Evolutionary conservation across 257 asterid genomes (phyloP).

Genomic region (Apocynum venetum): DNA sequence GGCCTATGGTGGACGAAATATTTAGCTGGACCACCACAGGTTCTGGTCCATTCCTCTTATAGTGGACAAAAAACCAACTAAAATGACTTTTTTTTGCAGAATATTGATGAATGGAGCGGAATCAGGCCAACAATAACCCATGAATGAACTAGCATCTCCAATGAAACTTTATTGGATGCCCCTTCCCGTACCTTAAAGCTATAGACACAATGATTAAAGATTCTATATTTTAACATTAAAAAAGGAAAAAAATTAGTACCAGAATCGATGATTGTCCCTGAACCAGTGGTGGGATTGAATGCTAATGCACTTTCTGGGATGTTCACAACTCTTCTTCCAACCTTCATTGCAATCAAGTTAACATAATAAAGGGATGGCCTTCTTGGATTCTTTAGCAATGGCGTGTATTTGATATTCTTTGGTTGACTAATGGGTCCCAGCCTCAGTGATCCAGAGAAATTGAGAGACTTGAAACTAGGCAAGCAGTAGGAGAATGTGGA

Average conservation of each 20-base stretch:
- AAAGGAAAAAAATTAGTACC: slow-evolving; percentile 25
- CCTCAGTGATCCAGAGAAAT: slow-evolving; percentile 55
- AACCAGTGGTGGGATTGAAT: slow-evolving; percentile 60
- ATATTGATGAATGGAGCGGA: neutral
- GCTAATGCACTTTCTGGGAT: slow-evolving; percentile 58
- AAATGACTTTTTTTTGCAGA: neutral
- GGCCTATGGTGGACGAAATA: too few relatives aligned
- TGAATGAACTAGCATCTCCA: neutral
- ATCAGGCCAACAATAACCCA: neutral
- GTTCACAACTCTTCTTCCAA: slow-evolving; percentile 42
- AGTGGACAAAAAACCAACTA: neutral
- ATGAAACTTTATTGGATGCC: neutral
- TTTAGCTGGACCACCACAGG: neutral
- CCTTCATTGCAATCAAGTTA: slow-evolving; percentile 51
- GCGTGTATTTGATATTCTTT: slow-evolving; percentile 52
- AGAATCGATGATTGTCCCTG: slow-evolving; percentile 77
- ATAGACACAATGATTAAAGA: neutral
- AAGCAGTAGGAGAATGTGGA: slow-evolving; percentile 83
- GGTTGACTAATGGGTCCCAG: slow-evolving; percentile 78
- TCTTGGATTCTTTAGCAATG: slow-evolving; percentile 55
- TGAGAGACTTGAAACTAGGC: slow-evolving; percentile 59
- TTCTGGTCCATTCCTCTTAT: neutral
- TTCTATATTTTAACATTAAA: neutral
- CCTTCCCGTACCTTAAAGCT: neutral
- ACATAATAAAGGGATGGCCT: slow-evolving; percentile 79